These are phyloP conservation scores for Gymnopilus junonius DNA, from an alignment of 768 basidiomycete genomes.

Conservation along the genomic window DNA sequence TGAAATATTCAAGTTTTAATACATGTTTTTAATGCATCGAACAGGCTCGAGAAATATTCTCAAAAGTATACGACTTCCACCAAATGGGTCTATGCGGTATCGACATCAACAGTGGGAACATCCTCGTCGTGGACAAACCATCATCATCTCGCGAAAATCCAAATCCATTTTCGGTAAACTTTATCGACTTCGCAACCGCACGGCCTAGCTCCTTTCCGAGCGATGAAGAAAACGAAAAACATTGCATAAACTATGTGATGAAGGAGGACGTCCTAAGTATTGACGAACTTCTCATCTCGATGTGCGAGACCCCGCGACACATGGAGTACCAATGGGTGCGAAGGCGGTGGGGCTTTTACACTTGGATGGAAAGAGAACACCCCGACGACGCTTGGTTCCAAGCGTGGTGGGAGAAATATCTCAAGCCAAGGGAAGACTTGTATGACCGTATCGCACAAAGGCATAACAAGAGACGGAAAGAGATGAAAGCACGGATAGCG, in stretches of 20 bases:
- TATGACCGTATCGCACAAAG: neutral
- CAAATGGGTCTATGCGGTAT: neutral
- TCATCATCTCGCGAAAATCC: neutral
- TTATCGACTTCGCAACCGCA: neutral
- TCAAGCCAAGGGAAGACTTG: neutral
- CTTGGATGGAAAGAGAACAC: neutral
- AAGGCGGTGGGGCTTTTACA: neutral
- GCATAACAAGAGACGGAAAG: neutral
- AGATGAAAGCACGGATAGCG: neutral
- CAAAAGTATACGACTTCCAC: neutral
- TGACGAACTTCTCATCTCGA: neutral
- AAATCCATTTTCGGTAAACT: neutral
- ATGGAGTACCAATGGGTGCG: neutral
- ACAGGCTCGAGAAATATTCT: neutral
- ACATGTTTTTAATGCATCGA: neutral
- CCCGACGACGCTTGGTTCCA: neutral
- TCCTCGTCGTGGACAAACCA: neutral
- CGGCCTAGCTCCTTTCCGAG: neutral
- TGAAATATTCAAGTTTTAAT: neutral
- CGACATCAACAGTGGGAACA: neutral
- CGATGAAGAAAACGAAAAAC: neutral
- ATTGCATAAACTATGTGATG: neutral
- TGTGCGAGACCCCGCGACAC: neutral
- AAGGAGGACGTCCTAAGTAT: neutral
- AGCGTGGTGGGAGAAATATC: neutral